Base-by-base conservation (phyloP, 2,329 filamentous ascomycete genomes). In the Aspergillus ochraceoroseus region DNA sequence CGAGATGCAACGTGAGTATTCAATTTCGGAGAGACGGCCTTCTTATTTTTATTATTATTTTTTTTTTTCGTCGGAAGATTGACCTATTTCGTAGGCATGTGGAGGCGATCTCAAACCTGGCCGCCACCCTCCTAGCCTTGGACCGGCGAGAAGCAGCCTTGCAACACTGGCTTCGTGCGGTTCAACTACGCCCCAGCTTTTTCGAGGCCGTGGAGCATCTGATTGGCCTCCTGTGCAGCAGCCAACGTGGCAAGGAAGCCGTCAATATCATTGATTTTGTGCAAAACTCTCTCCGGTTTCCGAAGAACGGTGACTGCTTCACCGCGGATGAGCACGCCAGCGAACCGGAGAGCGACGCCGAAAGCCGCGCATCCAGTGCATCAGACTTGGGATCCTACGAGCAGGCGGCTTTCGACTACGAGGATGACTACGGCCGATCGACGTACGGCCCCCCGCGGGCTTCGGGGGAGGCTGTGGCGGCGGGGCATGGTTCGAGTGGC, bases 121-220 rank as follows among this genome's bases (percentile, higher is more conserved):
- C 90, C 14, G 90, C 90, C 14, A 88, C 90, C 1, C 71, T 95
- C 15, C 81, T 95, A 52, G 88, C 88, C 42, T 75, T 96, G 7
- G 82, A 87, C 46, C 81, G 84, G 44, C 83, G 83, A 43, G 76
- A 83, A 32, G 90, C 96, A 57, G 92, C 92, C 5, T 83, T 95
- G 59, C 75, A 80, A 43, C 77, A 88, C 57, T 98, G 92, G 92
- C 72, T 83, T 49, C 79, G 77, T 46, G 88, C 88, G n/a, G 80
- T 96, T 17, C 85, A 81, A 57, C 70, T 86, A 42, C 82, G 86
- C 6, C 92, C 92, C 0, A 85, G 81, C 58, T 94, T 94, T 65
- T 85, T 98, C 42, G 92, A 98, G 67, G 89, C 92, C 5, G 87
- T 92, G 2, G 92, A 98, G 61, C 89, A 96, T 68, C 75, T 98